phyloP scores from a whole-genome alignment of 2,329 filamentous ascomycete genomes.

The Diaporthe capsici region DNA sequence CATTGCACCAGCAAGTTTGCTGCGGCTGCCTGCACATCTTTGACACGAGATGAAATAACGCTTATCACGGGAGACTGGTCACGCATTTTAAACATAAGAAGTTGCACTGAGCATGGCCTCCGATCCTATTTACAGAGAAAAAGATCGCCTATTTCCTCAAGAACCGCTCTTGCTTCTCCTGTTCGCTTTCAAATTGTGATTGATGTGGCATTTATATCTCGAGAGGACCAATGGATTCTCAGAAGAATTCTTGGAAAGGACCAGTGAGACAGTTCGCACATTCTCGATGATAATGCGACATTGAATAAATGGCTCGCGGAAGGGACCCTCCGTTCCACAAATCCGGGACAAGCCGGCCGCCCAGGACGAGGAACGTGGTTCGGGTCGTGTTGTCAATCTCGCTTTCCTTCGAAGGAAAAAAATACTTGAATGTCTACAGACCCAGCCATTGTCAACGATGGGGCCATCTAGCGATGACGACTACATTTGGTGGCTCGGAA shows the following conservation, averaged over 20 bases:
- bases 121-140: too few species aligned
- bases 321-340: slow-evolving; percentile 10
- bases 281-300: background rate
- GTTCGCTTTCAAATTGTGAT: too few species aligned
- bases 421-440: too few species aligned
- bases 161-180: too few species aligned
- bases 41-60: too few species aligned
- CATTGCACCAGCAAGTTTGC: too few species aligned
- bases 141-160: too few species aligned
- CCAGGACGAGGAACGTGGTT: background rate
- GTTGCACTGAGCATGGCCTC: too few species aligned
- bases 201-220: background rate
- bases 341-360: slow-evolving; percentile 5
- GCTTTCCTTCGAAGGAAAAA: background rate
- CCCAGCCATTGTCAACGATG: background rate
- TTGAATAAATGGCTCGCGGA: slow-evolving; percentile 22
- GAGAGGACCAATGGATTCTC: background rate
- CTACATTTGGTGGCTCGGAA: background rate
- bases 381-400: background rate
- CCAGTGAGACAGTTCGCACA: background rate
- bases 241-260: too few species aligned
- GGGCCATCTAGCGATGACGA: background rate
- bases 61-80: too few species aligned
- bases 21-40: too few species aligned
- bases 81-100: too few species aligned